Percentiles rank a stretch among this genome's conserved stretches.
These are phyloP conservation scores for Spiromastix sp. DNA, from an alignment of 2,329 filamentous ascomycete genomes.

Conservation along the genomic window DNA sequence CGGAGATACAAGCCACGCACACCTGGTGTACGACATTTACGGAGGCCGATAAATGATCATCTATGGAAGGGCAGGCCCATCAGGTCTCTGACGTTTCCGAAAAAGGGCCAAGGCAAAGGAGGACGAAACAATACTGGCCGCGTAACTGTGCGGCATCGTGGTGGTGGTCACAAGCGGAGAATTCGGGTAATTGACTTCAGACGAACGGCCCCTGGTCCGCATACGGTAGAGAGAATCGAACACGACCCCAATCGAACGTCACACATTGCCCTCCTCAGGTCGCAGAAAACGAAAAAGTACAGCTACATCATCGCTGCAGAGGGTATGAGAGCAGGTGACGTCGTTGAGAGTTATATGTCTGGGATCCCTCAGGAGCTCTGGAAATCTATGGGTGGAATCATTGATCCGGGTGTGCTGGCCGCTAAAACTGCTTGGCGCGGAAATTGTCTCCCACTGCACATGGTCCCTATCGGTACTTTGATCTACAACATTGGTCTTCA, in stretches of 20 bases:
- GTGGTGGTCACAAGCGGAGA: conserved; percentile 83
- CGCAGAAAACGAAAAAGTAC: conserved; percentile 61
- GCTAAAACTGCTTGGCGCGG: conserved; percentile 89
- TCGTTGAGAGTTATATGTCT: conserved; percentile 80
- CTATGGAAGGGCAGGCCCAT: conserved; percentile 88
- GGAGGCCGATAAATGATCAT: conserved; percentile 89
- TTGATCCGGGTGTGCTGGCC: conserved; percentile 92
- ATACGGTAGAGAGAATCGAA: conserved; percentile 86
- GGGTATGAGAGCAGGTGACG: conserved; percentile 82
- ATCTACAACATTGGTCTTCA: conserved; percentile 81
- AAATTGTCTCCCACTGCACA: conserved; percentile 89
- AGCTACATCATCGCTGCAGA: conserved; percentile 94
- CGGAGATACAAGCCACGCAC: conserved; percentile 90
- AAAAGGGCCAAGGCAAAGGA: conserved; percentile 86
- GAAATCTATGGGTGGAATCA: conserved; percentile 79
- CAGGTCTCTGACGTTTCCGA: conserved; percentile 73
- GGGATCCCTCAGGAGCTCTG: conserved; percentile 83
- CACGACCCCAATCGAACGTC: conserved; percentile 90
- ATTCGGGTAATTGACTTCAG: conserved; percentile 88
- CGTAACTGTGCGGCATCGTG: conserved; percentile 82
- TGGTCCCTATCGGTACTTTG: conserved; percentile 89
- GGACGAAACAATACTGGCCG: conserved; percentile 80
- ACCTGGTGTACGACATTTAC: conserved; percentile 83
- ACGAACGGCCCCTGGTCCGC: conserved; percentile 66
- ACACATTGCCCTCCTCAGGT: conserved; percentile 79